Evolutionary conservation across 768 basidiomycete genomes (phyloP).

Genomic region (Hydnomerulius pinastri): DNA sequence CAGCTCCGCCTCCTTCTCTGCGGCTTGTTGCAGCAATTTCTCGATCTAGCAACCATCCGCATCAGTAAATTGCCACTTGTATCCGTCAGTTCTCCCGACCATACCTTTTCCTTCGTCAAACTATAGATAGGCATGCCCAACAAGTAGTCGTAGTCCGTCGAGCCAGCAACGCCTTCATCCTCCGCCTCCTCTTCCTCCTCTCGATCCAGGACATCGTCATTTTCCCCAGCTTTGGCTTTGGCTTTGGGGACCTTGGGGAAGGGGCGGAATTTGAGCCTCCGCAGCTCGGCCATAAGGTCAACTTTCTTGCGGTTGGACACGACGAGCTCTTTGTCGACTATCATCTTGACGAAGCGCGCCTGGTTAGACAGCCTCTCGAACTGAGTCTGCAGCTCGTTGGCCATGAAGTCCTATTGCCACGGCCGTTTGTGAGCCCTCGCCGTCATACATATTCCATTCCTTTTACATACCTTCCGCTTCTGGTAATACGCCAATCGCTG

Average conservation of each 20-base stretch:
- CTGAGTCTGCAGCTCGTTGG: conserved; percentile 75
- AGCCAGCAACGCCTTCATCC: conserved; percentile 39
- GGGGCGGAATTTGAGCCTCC: conserved; percentile 82
- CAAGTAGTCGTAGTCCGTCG: conserved; percentile 87
- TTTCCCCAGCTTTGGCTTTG: conserved; percentile 66
- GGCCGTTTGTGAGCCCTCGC: neutral
- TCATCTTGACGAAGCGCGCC: conserved; percentile 96
- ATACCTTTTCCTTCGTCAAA: conserved; percentile 89
- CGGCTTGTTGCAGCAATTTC: too few relatives aligned
- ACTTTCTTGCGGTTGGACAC: conserved; percentile 88
- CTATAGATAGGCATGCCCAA: conserved; percentile 95
- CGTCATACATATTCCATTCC: neutral
- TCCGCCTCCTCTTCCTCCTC: conserved; percentile 53
- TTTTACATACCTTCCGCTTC: conserved; percentile 79
- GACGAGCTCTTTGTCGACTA: conserved; percentile 77
- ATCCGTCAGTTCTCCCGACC: neutral
- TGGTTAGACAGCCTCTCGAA: conserved; percentile 92
- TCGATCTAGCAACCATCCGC: conserved; percentile 59
- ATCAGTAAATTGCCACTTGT: conserved; percentile 7
- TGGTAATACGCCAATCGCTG: conserved; percentile 88
- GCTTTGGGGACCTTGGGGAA: conserved; percentile 81
- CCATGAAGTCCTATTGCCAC: conserved; percentile 70
- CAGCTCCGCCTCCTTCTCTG: too few relatives aligned
- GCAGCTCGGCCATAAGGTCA: conserved; percentile 82
- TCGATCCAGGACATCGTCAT: conserved; percentile 56